phyloP scores from a whole-genome alignment of 108 stramenopile species.

The Nannochloropsis gaditana region DNA sequence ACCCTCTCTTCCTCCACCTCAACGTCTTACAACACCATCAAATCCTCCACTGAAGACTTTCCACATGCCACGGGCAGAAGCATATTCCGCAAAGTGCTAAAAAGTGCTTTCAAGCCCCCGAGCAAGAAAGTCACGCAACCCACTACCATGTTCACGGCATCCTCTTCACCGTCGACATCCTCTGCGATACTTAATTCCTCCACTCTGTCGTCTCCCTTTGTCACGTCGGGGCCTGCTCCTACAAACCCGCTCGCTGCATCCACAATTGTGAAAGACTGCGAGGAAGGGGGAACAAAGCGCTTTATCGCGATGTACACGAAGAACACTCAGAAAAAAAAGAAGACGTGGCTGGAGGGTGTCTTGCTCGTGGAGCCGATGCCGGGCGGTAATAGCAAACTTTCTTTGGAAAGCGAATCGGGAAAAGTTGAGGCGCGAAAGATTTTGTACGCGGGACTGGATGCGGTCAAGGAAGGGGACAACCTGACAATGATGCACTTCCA shows the following conservation, averaged over 20 bases:
- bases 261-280: background rate
- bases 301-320: constrained; percentile 38
- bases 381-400: background rate
- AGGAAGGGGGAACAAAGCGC: background rate
- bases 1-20: too few relatives aligned
- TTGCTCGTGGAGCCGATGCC: constrained; percentile 24
- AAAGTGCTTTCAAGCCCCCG: too few relatives aligned
- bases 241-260: background rate
- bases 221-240: background rate
- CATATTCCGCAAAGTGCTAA: too few relatives aligned
- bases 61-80: too few relatives aligned
- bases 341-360: constrained; percentile 37
- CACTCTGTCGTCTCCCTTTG: background rate
- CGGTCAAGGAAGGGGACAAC: background rate
- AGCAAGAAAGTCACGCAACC: too few relatives aligned
- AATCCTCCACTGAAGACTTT: too few relatives aligned
- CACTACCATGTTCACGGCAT: too few relatives aligned
- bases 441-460: background rate
- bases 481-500: background rate
- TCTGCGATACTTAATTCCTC: background rate
- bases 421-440: background rate
- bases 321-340: constrained; percentile 29
- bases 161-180: too few relatives aligned
- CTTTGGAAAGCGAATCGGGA: background rate
- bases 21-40: too few relatives aligned